Base-by-base conservation (phyloP, 2,329 filamentous ascomycete genomes). In the Neonectria coccinea region DNA sequence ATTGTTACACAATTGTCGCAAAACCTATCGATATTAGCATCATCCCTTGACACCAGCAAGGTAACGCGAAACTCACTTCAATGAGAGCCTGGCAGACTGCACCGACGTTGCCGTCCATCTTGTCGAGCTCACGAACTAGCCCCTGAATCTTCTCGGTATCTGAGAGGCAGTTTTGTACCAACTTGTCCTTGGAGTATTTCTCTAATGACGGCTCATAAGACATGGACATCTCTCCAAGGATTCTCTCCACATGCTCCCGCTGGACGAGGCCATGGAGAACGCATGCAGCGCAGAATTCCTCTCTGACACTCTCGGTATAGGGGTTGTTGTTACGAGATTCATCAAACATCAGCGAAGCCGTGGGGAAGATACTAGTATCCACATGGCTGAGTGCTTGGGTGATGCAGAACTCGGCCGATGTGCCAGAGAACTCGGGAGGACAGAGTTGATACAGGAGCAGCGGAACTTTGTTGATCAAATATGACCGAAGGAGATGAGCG, bases 101-200 rank as follows among this genome's bases (percentile, higher is more conserved):
- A 2, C 92, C 93, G 2, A 93, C 93, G 77, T 97, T 97, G 1
- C 95, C 95, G 73, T 97, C 93, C 86, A 96, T 94, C 55, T 91
- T 91, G 61, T 97, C 93, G 25, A 99, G 83, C 72, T 97, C 93
- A 42, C 89, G 87, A 44, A 97, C 88, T 33, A 97, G 83, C 47
- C 89, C 87, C 69, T 94, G 91, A 1, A 92, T 88, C 67, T 90
- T 88, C 66, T 93, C 91, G 1, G 90, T 88, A 69, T 97, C 93
- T 11, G 87, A 86, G 52, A 91, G 86, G 67, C 94, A 97, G 74
- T 96, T 90, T 53, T 89, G 85, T 0, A 97, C 87, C 12, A 99
- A 82, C 31, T 89, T 86, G 29, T 96, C 92, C 77, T 95, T 96
- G 51, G 87, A 85, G 71, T 93, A 93, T 62, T 90, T 90, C 4